These are phyloP conservation scores for Penicillium tannophilum DNA, from an alignment of 495 filamentous ascomycete genomes.

Conservation along the genomic window DNA sequence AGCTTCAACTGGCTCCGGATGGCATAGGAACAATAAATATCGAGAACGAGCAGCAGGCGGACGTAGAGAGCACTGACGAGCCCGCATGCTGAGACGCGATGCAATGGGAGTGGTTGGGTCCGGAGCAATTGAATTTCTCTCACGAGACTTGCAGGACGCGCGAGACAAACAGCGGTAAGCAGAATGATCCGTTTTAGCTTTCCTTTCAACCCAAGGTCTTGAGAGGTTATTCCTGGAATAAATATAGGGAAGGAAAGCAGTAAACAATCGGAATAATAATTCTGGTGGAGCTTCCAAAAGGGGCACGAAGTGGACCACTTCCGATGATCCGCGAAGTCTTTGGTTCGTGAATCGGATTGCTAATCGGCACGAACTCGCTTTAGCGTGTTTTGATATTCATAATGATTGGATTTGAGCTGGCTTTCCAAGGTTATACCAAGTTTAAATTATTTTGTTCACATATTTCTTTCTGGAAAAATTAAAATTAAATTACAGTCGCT, in stretches of 20 bases:
- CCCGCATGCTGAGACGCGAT: slow-evolving; percentile 34
- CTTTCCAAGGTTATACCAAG: too few relatives aligned
- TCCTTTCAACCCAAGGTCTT: neutral
- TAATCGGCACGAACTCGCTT: too few relatives aligned
- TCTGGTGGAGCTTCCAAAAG: slow-evolving; percentile 17
- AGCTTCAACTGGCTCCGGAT: slow-evolving; percentile 18
- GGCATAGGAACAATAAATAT: slow-evolving; percentile 26
- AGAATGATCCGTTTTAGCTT: neutral
- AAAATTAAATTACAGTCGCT: too few relatives aligned
- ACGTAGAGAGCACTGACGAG: slow-evolving; percentile 31
- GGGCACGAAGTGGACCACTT: slow-evolving; percentile 10
- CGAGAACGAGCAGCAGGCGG: slow-evolving; percentile 24
- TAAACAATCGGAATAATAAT: slow-evolving; percentile 11
- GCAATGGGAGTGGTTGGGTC: slow-evolving; percentile 3
- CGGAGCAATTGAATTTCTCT: slow-evolving; percentile 8
- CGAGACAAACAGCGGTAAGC: slow-evolving; percentile 7
- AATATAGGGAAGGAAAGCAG: neutral
- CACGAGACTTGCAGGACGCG: slow-evolving; percentile 10
- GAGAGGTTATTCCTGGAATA: neutral
- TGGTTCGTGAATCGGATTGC: slow-evolving; percentile 9
- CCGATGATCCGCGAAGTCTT: slow-evolving; percentile 9
- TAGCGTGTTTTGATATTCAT: too few relatives aligned
- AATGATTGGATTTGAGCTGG: too few relatives aligned
- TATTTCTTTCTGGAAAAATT: too few relatives aligned
- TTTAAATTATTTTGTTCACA: too few relatives aligned